phyloP scores from a whole-genome alignment of 2,329 filamentous ascomycete species.

The Botrytis pseudocinerea region DNA sequence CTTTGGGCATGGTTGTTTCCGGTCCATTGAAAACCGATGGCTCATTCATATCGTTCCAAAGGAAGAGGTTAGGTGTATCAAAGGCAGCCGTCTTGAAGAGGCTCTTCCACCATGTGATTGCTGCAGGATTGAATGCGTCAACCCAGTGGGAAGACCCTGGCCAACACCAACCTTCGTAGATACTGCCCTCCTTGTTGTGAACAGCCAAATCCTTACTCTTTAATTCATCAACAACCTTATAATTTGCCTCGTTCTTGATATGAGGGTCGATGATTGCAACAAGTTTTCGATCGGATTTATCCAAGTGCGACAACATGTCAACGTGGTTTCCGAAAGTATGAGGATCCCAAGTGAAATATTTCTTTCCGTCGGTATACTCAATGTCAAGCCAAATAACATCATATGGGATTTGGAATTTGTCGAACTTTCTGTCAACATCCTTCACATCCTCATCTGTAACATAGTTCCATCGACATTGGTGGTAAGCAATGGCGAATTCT shows the following conservation, averaged over 20 bases:
- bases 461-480: constrained; percentile 99
- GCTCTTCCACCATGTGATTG: constrained; percentile 84
- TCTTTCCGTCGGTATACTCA: constrained; percentile 94
- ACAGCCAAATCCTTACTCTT: constrained; percentile 82
- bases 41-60: constrained; percentile 99
- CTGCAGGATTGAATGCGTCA: constrained; percentile 92
- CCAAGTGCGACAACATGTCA: constrained; percentile 84
- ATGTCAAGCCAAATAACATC: constrained; percentile 99
- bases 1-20: constrained; percentile 98
- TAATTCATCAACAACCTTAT: constrained; percentile 75
- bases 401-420: constrained; percentile 93
- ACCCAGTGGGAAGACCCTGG: constrained; percentile 96
- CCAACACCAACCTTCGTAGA: constrained; percentile 99
- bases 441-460: constrained; percentile 95
- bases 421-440: constrained; percentile 94
- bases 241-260: constrained; percentile 87
- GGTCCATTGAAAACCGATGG: constrained; percentile 98
- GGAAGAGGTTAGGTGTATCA: constrained; percentile 87
- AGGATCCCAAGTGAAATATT: constrained; percentile 97
- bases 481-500: constrained; percentile 88
- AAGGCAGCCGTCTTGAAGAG: constrained; percentile 88
- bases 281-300: constrained; percentile 81
- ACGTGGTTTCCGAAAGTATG: constrained; percentile 84
- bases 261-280: constrained; percentile 96
- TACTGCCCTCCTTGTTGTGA: constrained; percentile 83